These are phyloP conservation scores for Pythium oligandrum DNA, from an alignment of 352 stramenopile species.

Conservation along the genomic window DNA sequence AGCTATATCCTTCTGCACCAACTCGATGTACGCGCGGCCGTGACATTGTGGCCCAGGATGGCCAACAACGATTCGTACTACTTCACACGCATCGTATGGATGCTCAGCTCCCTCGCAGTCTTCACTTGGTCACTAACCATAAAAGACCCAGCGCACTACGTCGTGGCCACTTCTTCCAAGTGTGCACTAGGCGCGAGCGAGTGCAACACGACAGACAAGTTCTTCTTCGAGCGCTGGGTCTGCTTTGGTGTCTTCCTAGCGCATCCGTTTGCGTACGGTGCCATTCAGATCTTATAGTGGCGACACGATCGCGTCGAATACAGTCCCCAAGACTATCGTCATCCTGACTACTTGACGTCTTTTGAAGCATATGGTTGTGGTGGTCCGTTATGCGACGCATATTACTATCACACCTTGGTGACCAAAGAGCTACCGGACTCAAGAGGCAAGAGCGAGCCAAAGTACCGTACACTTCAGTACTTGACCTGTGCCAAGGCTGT, in stretches of 20 bases:
- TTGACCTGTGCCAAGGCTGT: conserved; percentile 30
- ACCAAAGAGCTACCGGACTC: conserved; percentile 9
- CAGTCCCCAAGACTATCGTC: conserved; percentile 16
- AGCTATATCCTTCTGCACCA: conserved; percentile 32
- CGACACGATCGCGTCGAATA: conserved; percentile 24
- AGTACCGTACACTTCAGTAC: conserved; percentile 11
- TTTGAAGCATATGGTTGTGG: conserved; percentile 33
- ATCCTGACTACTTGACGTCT: conserved; percentile 20
- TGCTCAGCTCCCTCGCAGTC: conserved; percentile 20
- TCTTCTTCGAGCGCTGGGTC: conserved; percentile 26
- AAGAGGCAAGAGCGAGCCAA: background rate
- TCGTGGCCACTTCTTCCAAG: conserved; percentile 15
- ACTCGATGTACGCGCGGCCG: conserved; percentile 28
- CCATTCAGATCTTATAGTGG: conserved; percentile 33
- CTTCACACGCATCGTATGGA: conserved; percentile 26
- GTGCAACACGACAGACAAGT: conserved; percentile 17
- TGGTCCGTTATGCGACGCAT: conserved; percentile 23
- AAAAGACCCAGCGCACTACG: conserved; percentile 14
- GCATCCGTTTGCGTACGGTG: conserved; percentile 24
- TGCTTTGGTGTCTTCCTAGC: conserved; percentile 21
- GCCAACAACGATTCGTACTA: conserved; percentile 40
- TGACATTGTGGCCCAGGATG: conserved; percentile 37
- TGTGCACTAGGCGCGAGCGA: conserved; percentile 20
- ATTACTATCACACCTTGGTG: conserved; percentile 37
- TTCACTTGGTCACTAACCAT: conserved; percentile 28